These are phyloP conservation scores for Pyrrhoderma lamaoense DNA, from an alignment of 1,284 basidiomycete genomes.

Conservation along the genomic window DNA sequence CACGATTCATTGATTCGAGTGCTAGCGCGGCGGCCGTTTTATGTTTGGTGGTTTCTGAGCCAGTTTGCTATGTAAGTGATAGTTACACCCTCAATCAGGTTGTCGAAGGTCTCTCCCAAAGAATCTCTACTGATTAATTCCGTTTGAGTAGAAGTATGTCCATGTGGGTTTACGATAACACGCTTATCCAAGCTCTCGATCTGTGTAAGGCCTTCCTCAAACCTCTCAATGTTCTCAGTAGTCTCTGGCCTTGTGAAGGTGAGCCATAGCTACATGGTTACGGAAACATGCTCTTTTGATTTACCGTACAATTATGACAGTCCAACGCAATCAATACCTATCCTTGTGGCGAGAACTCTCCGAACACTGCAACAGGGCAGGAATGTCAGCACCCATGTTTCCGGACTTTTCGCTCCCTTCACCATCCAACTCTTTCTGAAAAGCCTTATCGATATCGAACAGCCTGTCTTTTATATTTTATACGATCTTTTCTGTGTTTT, in stretches of 20 bases:
- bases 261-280: constrained; percentile 23
- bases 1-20: constrained; percentile 41
- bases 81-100: too few species aligned
- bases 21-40: constrained; percentile 57
- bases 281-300: background rate
- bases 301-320: constrained; percentile 8
- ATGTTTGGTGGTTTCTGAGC: constrained; percentile 63
- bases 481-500: background rate
- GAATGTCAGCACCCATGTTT: constrained; percentile 19
- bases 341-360: constrained; percentile 19
- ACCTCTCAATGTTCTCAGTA: constrained; percentile 57
- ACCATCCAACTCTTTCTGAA: constrained; percentile 3
- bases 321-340: constrained; percentile 19
- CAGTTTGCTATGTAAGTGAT: constrained; percentile 50
- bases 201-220: constrained; percentile 58
- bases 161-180: constrained; percentile 56
- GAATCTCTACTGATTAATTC: background rate
- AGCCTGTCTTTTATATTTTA: background rate
- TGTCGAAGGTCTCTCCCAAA: background rate
- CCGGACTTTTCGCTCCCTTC: constrained; percentile 7
- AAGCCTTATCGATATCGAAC: background rate
- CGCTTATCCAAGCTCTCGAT: constrained; percentile 52
- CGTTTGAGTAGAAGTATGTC: constrained; percentile 46
- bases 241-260: constrained; percentile 66
- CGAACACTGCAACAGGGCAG: constrained; percentile 20